phyloP scores from a whole-genome alignment of 345 rosid genomes.

The Leavenworthia alabamica region DNA sequence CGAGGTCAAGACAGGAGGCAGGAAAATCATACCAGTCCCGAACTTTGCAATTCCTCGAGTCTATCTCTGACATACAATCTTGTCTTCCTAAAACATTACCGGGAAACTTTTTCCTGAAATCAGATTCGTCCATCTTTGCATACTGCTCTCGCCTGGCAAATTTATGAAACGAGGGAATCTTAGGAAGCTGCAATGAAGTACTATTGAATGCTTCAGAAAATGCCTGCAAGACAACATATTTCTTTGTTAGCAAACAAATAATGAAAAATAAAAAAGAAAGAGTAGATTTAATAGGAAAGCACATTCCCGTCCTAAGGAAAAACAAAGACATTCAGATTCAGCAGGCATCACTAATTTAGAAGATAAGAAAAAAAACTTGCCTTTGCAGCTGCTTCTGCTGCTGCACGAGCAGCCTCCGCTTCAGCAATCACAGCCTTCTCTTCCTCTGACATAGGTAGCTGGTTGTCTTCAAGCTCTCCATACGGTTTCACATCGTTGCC shows the following conservation, averaged over 20 bases:
- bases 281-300: not conserved
- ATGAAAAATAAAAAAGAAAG: conserved; percentile 9
- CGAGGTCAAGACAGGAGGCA: conserved; percentile 74
- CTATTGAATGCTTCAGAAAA: conserved; percentile 67
- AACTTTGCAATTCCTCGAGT: conserved; percentile 98
- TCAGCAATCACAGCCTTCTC: conserved; percentile 90
- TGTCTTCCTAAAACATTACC: conserved; percentile 82
- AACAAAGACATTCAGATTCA: conserved; percentile 4
- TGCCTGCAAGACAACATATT: conserved; percentile 53
- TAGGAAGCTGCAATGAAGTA: conserved; percentile 71
- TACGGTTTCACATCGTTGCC: conserved; percentile 40
- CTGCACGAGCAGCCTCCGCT: conserved; percentile 82
- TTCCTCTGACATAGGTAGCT: conserved; percentile 67
- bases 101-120: conserved; percentile 68
- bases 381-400: conserved; percentile 88
- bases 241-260: conserved; percentile 7
- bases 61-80: conserved; percentile 97
- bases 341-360: conserved; percentile 5
- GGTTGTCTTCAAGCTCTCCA: conserved; percentile 45
- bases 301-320: not conserved
- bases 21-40: conserved; percentile 98
- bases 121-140: conserved; percentile 70
- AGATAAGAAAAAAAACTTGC: conserved; percentile 43
- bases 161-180: conserved; percentile 96
- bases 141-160: conserved; percentile 93